Conservation (phyloP, 495 filamentous ascomycete genomes). For the Penicillium bovifimosum region DNA sequence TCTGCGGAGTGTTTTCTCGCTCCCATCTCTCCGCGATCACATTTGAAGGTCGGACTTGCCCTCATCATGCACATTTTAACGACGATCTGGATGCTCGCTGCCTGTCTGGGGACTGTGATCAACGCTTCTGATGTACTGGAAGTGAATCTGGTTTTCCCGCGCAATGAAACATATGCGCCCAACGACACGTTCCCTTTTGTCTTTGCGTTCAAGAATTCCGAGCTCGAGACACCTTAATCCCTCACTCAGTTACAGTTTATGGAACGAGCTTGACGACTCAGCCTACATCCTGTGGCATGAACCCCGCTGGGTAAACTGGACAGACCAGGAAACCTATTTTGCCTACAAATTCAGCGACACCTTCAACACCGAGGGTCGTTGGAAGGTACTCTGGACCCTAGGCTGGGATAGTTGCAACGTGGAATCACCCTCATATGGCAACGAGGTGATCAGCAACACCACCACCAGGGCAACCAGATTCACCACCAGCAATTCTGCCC, state of each 20-base stretch:
- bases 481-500: background rate
- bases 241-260: background rate
- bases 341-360: background rate
- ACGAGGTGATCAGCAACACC: conserved; percentile 2
- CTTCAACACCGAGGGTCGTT: background rate
- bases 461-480: conserved; percentile 10
- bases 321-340: conserved; percentile 20
- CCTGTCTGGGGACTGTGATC: background rate
- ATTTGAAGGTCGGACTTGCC: background rate
- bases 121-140: background rate
- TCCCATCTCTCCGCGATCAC: background rate
- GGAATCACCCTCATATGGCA: background rate
- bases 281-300: background rate
- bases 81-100: background rate
- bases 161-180: conserved; percentile 1
- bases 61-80: background rate
- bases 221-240: background rate
- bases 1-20: background rate
- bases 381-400: conserved; percentile 15
- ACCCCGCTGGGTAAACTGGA: conserved; percentile 7
- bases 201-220: background rate
- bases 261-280: background rate
- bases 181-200: background rate
- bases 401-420: conserved; percentile 11
- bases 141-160: background rate